These are phyloP conservation scores for Hypocrella siamensis DNA, from an alignment of 2,329 filamentous ascomycete species.

Conservation along the genomic window DNA sequence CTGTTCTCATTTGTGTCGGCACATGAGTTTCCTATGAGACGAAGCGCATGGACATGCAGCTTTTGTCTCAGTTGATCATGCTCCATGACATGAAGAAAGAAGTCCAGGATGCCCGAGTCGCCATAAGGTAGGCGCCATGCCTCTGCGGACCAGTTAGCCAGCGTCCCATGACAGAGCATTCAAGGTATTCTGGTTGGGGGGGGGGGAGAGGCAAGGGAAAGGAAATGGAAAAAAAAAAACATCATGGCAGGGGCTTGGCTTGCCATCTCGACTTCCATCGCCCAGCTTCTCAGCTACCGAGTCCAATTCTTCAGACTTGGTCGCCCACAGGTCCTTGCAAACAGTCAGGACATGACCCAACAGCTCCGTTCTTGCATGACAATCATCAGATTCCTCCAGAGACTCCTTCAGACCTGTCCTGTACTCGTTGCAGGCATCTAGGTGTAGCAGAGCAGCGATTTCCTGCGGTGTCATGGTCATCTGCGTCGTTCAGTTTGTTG, in stretches of 20 bases:
- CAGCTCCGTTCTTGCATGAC: constrained; percentile 8
- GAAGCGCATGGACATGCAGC: constrained; percentile 38
- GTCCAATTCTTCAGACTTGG: constrained; percentile 26
- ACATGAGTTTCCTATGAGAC: constrained; percentile 45
- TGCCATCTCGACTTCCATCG: constrained; percentile 39
- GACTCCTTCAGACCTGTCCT: neutral
- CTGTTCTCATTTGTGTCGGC: constrained; percentile 49
- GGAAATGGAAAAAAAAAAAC: neutral
- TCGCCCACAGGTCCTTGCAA: constrained; percentile 23
- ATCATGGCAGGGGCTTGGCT: no score
- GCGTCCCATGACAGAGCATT: neutral
- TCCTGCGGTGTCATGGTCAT: constrained; percentile 19
- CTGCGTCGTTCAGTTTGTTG: no score
- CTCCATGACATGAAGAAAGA: constrained; percentile 34
- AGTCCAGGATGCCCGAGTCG: constrained; percentile 39
- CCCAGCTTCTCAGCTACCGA: constrained; percentile 34
- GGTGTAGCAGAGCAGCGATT: constrained; percentile 19
- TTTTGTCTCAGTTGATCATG: constrained; percentile 20
- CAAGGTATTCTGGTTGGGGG: neutral
- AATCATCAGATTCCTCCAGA: constrained; percentile 7
- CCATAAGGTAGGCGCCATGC: constrained; percentile 41
- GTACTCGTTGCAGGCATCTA: constrained; percentile 13
- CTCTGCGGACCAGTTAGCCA: constrained; percentile 18
- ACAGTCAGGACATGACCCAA: constrained; percentile 22
- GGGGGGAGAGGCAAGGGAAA: neutral